Evolutionary conservation across 1,284 basidiomycete genomes (phyloP).

Genomic region (Cryptococcus wingfieldii): DNA sequence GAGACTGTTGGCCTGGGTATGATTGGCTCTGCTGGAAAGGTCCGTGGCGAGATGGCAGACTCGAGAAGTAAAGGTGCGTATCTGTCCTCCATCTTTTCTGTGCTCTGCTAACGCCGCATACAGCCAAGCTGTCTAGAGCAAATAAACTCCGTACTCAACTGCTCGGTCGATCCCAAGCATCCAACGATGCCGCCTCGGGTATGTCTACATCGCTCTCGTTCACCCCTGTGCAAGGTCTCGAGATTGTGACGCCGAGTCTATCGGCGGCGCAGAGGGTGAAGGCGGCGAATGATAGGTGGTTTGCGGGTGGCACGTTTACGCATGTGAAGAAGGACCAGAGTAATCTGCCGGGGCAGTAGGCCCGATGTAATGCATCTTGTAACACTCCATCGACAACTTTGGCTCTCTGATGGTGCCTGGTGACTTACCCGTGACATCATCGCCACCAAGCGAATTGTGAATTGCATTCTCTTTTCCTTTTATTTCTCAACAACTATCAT

Average conservation of each 20-base stretch:
- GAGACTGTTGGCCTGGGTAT: slow-evolving; percentile 96
- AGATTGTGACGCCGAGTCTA: slow-evolving; percentile 70
- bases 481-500: not conserved
- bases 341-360: slow-evolving; percentile 38
- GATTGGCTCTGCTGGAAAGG: slow-evolving; percentile 84
- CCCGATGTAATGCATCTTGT: too few relatives aligned
- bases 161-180: slow-evolving; percentile 66
- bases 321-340: slow-evolving; percentile 46
- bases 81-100: not conserved
- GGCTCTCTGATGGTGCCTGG: too few relatives aligned
- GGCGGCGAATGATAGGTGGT: slow-evolving; percentile 90
- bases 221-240: slow-evolving; percentile 95
- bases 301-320: slow-evolving; percentile 73
- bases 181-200: slow-evolving; percentile 59
- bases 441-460: not conserved
- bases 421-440: too few relatives aligned
- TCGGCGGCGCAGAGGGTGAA: slow-evolving; percentile 74
- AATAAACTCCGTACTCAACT: slow-evolving; percentile 86
- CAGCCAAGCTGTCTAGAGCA: slow-evolving; percentile 92
- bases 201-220: slow-evolving; percentile 88
- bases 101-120: slow-evolving; percentile 1
- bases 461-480: not conserved
- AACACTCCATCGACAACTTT: too few relatives aligned
- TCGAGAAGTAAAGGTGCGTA: slow-evolving; percentile 75
- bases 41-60: slow-evolving; percentile 79